phyloP scores from a whole-genome alignment of 2,329 filamentous ascomycete genomes.

The Ophiocordyceps camponoti-floridani region DNA sequence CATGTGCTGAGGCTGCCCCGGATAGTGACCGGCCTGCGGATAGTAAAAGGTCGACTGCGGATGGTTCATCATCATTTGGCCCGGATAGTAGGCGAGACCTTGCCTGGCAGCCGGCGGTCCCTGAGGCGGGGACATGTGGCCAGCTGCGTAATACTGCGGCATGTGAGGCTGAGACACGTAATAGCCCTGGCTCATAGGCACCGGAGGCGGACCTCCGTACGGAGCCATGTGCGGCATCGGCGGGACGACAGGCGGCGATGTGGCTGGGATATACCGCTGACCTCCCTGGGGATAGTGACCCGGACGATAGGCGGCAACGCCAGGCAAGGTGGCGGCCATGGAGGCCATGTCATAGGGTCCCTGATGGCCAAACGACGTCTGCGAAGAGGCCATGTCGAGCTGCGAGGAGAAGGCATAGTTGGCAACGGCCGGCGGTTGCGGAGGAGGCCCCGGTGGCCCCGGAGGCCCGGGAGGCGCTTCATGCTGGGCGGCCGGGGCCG shows the following conservation, averaged over 20 bases:
- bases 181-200: conserved; percentile 24
- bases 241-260: conserved; percentile 19
- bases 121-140: conserved; percentile 20
- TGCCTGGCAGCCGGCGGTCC: conserved; percentile 16
- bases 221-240: conserved; percentile 20
- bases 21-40: conserved; percentile 17
- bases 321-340: conserved; percentile 26
- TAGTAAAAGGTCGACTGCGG: conserved; percentile 28
- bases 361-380: conserved; percentile 6
- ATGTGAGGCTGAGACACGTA: conserved; percentile 28
- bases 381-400: conserved; percentile 20
- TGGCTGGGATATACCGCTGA: conserved; percentile 15
- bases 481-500: background rate
- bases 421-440: conserved; percentile 2
- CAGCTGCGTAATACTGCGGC: conserved; percentile 23
- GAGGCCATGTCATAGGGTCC: conserved; percentile 27
- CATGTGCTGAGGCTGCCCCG: conserved; percentile 12
- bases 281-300: conserved; percentile 17
- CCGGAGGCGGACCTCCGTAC: conserved; percentile 18
- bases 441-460: too few relatives aligned
- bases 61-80: conserved; percentile 22
- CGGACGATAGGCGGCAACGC: conserved; percentile 16
- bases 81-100: conserved; percentile 25
- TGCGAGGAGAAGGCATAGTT: conserved; percentile 23
- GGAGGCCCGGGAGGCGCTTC: background rate